These are phyloP conservation scores for Nectriaceae sp. DNA, from an alignment of 2,329 filamentous ascomycete species.

Conservation along the genomic window DNA sequence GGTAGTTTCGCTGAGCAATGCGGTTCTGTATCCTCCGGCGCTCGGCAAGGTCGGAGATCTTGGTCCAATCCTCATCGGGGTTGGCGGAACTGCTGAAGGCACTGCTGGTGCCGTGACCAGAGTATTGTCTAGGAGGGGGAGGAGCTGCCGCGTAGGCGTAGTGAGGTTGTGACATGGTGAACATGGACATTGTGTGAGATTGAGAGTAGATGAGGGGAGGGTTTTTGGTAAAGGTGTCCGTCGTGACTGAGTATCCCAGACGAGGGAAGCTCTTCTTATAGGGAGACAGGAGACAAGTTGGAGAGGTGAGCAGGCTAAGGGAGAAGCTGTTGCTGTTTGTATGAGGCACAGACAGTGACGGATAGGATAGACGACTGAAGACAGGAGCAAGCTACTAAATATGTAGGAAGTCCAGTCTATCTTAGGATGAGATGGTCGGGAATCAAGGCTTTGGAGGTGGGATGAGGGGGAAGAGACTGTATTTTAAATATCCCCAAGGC, in stretches of 20 bases:
- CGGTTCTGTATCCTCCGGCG: conserved; percentile 93
- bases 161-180: conserved; percentile 36
- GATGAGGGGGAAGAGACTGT: conserved; percentile 32
- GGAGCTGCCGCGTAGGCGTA: conserved; percentile 34
- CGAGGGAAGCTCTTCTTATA: conserved; percentile 16
- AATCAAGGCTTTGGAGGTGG: background rate
- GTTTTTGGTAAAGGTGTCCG: conserved; percentile 1
- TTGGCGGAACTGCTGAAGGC: conserved; percentile 94
- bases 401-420: background rate
- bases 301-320: background rate
- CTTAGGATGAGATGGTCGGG: background rate
- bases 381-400: background rate
- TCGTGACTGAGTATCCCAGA: background rate
- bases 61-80: conserved; percentile 98
- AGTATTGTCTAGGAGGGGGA: conserved; percentile 63
- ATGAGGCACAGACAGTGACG: conserved; percentile 12
- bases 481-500: conserved; percentile 34
- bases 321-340: background rate
- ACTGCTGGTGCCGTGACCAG: conserved; percentile 80
- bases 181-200: conserved; percentile 36
- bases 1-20: conserved; percentile 97
- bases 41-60: conserved; percentile 96
- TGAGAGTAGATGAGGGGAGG: conserved; percentile 4
- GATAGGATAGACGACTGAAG: conserved; percentile 15
- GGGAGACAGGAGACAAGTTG: too few relatives aligned